Base-by-base conservation (phyloP, 257 asterid species). In the Hygrophila difformis region DNA sequence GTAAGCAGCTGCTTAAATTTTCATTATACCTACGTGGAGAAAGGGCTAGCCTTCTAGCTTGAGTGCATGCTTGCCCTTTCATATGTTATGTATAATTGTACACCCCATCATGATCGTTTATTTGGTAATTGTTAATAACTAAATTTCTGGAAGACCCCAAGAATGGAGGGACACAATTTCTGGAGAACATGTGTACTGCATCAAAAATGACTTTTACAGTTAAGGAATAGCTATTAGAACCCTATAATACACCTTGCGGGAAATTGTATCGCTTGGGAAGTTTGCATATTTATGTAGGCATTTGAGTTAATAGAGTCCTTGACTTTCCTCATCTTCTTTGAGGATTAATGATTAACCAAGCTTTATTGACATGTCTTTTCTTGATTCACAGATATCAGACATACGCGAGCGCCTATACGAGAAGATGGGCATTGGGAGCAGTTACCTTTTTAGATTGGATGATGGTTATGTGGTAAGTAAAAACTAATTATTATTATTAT, bases 371-470 rank as follows among this genome's bases (percentile, higher is more conserved):
- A 33, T 9, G 8, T 33, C 18, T n/a, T n/a, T n/a, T n/a, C n/a
- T n/a, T n/a, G n/a, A 37, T 60, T 46, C 49, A 39, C 51, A 91
- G 99, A 67, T 91, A 58, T 91, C 99, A 51, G 99, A 91, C 63
- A 80, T 91, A 63, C 92, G 99, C 8, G 99, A 91, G 63, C 73
- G 59, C 47, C 78, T 69, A 23, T 91, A 91, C 50, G 99, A 91
- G 70, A 86, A 76, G 80, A 86, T 76, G 73, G 99, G 99, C 23
- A 91, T 91, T 57, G 99, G 99, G 39, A 91, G 99, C 86, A 91
- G 99, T 65, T 91, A 91, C 60, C 94, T 91, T 64, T 91, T 91
- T 67, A 83, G 99, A 77, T 72, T 91, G 69, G 99, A 91, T 62
- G 99, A 91, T 55, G 99, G 96, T 55, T 91, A 83, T 64, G 99